Conservation (phyloP, 140 eudicot genomes). For the Cichorium intybus region DNA sequence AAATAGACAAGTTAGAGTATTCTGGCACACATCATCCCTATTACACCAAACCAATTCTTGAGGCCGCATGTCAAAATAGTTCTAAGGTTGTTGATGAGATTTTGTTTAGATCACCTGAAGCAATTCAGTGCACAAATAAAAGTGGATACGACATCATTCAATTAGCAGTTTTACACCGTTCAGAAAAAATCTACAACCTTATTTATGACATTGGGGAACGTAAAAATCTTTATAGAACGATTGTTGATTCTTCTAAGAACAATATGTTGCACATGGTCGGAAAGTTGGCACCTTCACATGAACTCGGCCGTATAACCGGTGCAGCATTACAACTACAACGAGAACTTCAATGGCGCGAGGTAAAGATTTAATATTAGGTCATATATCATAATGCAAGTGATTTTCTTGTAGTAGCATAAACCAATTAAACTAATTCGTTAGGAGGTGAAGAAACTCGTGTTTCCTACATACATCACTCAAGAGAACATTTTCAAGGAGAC, state of each 20-base stretch:
- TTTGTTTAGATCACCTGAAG: conserved; percentile 5
- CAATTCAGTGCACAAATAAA: neutral
- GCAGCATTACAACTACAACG: conserved; percentile 32
- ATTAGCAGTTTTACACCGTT: conserved; percentile 20
- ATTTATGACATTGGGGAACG: conserved; percentile 17
- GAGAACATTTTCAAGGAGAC: neutral
- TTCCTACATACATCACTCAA: neutral
- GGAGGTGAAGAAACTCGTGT: neutral
- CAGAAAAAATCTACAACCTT: conserved; percentile 17
- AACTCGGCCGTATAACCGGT: conserved; percentile 18
- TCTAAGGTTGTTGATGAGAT: conserved; percentile 29
- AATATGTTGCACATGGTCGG: too few species aligned
- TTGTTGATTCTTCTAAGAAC: neutral
- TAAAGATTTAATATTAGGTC: neutral
- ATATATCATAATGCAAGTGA: neutral
- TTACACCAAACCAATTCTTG: conserved; percentile 4
- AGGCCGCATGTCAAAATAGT: conserved; percentile 8
- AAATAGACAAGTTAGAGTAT: neutral
- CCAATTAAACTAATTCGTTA: neutral
- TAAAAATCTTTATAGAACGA: neutral
- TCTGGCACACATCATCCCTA: neutral
- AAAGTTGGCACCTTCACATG: conserved; percentile 16
- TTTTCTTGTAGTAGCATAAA: neutral
- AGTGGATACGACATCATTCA: conserved; percentile 2
- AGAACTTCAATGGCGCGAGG: conserved; percentile 35